These are phyloP conservation scores for Gossypium longicalyx DNA, from an alignment of 345 rosid species.

Conservation along the genomic window DNA sequence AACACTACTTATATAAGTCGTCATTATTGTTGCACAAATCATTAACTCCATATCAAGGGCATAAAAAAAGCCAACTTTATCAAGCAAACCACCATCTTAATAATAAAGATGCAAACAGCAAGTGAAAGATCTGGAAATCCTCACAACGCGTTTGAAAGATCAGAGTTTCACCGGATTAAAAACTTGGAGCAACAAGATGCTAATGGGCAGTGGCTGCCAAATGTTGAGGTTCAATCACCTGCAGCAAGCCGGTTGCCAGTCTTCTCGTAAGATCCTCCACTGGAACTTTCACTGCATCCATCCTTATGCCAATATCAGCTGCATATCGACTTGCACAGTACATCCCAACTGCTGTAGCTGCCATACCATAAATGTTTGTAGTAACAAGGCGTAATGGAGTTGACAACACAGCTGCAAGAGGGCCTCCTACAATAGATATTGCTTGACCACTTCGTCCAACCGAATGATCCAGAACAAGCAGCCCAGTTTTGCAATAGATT, in stretches of 20 bases:
- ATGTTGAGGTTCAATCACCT: constrained; percentile 46
- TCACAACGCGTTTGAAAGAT: background rate
- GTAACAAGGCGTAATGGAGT: constrained; percentile 66
- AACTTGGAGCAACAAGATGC: background rate
- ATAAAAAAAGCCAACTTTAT: background rate
- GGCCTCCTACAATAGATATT: constrained; percentile 68
- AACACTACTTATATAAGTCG: background rate
- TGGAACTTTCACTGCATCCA: constrained; percentile 59
- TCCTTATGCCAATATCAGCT: constrained; percentile 68
- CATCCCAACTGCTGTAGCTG: constrained; percentile 67
- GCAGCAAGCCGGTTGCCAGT: constrained; percentile 54
- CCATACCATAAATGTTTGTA: constrained; percentile 80
- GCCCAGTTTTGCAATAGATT: constrained; percentile 78
- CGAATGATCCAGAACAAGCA: constrained; percentile 53
- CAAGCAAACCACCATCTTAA: background rate
- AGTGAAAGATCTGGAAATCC: background rate
- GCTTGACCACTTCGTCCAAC: constrained; percentile 91
- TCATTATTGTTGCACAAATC: background rate
- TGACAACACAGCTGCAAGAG: constrained; percentile 74
- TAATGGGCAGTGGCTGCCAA: constrained; percentile 12
- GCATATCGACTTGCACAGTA: constrained; percentile 83
- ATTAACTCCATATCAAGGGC: background rate
- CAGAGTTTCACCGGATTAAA: background rate
- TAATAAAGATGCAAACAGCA: background rate
- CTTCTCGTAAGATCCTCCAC: constrained; percentile 73